Base-by-base conservation (phyloP, 148 eudicot species). In the Cornus florida region DNA sequence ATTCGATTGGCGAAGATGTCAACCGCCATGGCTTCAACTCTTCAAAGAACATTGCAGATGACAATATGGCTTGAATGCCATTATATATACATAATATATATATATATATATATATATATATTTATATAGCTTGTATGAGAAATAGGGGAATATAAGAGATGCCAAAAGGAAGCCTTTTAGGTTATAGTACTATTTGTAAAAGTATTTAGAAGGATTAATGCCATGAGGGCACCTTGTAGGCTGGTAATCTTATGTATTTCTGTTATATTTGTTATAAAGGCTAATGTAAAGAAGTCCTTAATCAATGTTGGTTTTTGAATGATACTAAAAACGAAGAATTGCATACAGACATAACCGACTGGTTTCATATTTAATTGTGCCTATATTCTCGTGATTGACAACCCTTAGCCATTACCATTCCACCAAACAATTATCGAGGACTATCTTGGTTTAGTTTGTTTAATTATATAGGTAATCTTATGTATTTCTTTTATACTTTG, bases 31-130 rank as follows among this genome's bases (percentile, higher is more conserved):
- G 7, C 38, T 59, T 31, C 35, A 69, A 38, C 14, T 17, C 80
- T 43, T 16, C 83, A n/a, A 81, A 81, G 57, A 67, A 65, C 62
- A 77, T 48, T 74, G 86, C 75, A 75, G 84, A 78, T 43, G 82
- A 19, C 16, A 67, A 39, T 76, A 70, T 62, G 23, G 69, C 76
- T 77, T 78, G 60, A 80, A 32, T 65, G 78, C 24, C 8, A 28
- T 67, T 32, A n/a, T 28, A 43, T 43, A 43, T 43, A 43, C 39
- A 43, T 38, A 41, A 78, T 79, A 78, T 77, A 77, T 62, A 79
- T 64, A 62, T 20, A 43, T 50, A 32, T 59, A 9, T 69, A 56
- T 75, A 77, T 62, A 79, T 64, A 62, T 20, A 43, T 50, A 32
- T 59, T 4, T 69, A 56, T 75, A 39, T 14, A 53, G 19, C 23